Base-by-base conservation (phyloP, 257 asterid genomes). In the Agastache rugosa region DNA sequence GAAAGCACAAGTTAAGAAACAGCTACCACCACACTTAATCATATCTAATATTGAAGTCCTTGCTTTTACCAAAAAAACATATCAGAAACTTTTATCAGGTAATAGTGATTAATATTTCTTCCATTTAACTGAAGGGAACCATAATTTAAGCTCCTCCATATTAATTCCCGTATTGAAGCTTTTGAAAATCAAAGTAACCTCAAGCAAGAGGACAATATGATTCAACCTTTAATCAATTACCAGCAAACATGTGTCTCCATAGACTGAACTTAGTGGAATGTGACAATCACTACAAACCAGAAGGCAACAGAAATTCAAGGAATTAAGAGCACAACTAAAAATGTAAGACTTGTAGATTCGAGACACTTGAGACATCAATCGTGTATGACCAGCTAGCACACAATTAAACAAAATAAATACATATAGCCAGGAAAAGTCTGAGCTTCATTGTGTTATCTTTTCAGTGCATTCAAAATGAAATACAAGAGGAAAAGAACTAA, bases 1-100 rank as follows among this genome's bases (percentile, higher is more conserved):
- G 35, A 35, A 79, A 75, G 50, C 42, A 11, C 70, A 60, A 65
- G 72, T 63, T 76, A 70, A 58, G 58, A 35, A 51, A 37, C 58
- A 80, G 70, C 63, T 23, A 23, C 11, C 37, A 23, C 44, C 54
- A 50, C 50, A 70, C 39, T 23, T 31, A 55, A 79, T 74, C 67
- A 82, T 37, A 69, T 50, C 70, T 14, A 16, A 51, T 56, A 60
- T 35, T 48, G 48, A 77, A 74, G 55, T 51, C 73, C 27, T 25
- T 25, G 67, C 29, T 10, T 37, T 15, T 45, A 35, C 25, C 31
- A 37, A 37, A 47, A 11, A 35, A 67, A 25, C 31, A 59, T 8
- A 64, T 41, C 39, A 71, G 16, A 69, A 67, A 11, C 29, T 23
- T 56, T 45, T 10, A 22, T 14, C 41, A 25, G 15, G 44, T 48